Conservation (phyloP, 1,284 basidiomycete genomes). For the Paramarasmius palmivorus region DNA sequence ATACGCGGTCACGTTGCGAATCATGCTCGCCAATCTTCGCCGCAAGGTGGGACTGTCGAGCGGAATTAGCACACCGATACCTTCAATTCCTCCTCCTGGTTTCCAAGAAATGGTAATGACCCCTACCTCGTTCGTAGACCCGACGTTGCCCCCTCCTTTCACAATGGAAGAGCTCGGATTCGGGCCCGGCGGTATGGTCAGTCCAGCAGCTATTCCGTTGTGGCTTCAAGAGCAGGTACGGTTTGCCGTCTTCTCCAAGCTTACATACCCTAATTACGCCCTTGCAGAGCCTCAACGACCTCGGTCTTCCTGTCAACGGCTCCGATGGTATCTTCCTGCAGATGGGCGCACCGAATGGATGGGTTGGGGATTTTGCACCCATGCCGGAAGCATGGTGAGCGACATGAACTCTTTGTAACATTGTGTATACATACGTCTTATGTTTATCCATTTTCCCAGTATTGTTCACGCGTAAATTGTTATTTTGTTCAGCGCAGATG, state of each 20-base stretch:
- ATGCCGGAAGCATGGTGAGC: slow-evolving; percentile 65
- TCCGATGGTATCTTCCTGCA: slow-evolving; percentile 88
- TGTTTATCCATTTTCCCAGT: neutral
- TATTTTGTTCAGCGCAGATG: too few species aligned
- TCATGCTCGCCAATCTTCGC: slow-evolving; percentile 88
- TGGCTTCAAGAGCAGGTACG: slow-evolving; percentile 83
- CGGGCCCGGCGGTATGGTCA: slow-evolving; percentile 62
- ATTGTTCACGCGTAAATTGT: too few species aligned
- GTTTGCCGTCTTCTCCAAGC: slow-evolving; percentile 11
- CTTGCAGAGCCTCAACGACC: slow-evolving; percentile 76
- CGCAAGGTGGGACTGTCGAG: slow-evolving; percentile 78
- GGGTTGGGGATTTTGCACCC: slow-evolving; percentile 70
- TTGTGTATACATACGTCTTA: neutral
- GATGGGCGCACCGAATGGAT: slow-evolving; percentile 66
- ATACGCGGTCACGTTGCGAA: slow-evolving; percentile 85
- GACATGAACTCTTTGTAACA: neutral
- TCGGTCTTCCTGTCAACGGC: slow-evolving; percentile 86
- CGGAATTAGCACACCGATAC: slow-evolving; percentile 48
- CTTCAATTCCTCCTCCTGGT: slow-evolving; percentile 48
- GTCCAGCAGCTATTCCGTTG: slow-evolving; percentile 72
- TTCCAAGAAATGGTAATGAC: slow-evolving; percentile 59
- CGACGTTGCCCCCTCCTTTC: slow-evolving; percentile 61
- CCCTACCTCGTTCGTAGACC: slow-evolving; percentile 55
- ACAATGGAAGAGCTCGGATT: slow-evolving; percentile 84
- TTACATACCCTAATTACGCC: slow-evolving; percentile 7